A percentile compares a stretch with the other conserved stretches of the same genome.
phyloP scores from a whole-genome alignment of 108 stramenopile genomes.

The Licmophora abbreviata region DNA sequence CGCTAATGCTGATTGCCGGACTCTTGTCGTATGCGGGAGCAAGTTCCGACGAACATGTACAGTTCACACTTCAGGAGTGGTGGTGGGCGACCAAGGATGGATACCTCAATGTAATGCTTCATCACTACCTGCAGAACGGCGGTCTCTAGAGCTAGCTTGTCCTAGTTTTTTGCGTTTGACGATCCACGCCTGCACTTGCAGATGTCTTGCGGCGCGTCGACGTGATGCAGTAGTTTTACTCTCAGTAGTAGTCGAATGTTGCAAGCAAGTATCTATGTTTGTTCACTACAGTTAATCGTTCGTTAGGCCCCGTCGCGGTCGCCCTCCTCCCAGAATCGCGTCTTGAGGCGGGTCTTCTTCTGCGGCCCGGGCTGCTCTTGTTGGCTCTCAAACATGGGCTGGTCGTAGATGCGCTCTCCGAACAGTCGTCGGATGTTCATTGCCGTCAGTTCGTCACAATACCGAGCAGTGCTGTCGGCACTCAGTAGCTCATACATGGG shows the following conservation, averaged over 20 bases:
- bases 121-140: conserved; percentile 38
- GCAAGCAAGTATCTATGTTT: neutral
- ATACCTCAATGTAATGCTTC: conserved; percentile 24
- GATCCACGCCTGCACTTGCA: too few relatives aligned
- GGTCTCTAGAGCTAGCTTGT: conserved; percentile 40
- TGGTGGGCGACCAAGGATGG: conserved; percentile 36
- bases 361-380: conserved; percentile 5
- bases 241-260: neutral
- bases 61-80: conserved; percentile 35
- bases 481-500: conserved; percentile 62
- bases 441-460: conserved; percentile 32
- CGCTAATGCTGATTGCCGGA: conserved; percentile 7
- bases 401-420: conserved; percentile 35
- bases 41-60: conserved; percentile 6
- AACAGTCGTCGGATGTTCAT: conserved; percentile 52
- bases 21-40: conserved; percentile 20
- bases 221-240: too few relatives aligned
- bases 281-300: neutral
- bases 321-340: conserved; percentile 9
- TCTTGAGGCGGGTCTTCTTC: neutral
- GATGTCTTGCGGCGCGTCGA: too few relatives aligned
- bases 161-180: too few relatives aligned
- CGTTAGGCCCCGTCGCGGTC: too few relatives aligned
- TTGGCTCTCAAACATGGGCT: conserved; percentile 25
- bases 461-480: conserved; percentile 48